Evolutionary conservation across 2,329 filamentous ascomycete genomes (phyloP), one percentile per base, ranked within the genome.

Genomic region (Penicillium capsulatum): DNA sequence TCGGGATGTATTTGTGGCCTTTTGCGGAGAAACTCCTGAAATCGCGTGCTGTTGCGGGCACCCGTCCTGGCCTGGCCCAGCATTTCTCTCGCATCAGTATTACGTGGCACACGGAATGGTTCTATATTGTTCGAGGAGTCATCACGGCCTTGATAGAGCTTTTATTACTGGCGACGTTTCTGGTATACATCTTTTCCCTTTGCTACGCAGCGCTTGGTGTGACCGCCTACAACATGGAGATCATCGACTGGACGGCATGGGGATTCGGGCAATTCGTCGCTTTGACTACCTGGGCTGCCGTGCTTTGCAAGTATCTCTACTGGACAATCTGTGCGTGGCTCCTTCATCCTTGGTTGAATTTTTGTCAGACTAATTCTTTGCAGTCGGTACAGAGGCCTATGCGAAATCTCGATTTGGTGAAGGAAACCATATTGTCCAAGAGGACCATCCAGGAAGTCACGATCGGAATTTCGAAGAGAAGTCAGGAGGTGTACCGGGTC

Each of bases 241-340:
- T 28, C 11, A 28, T 28, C 11, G 13, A 28, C 26, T 28, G 26
- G 26, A 14, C 6, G 4, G 13, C 9, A 4, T 28, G 26, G 26
- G 26, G 26, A 7, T 28, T 28, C 26, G 26, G 26, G 5, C 26
- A 28, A 14, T 14, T 28, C 10, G 13, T 28, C n/a, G 26, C 26
- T 6, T 11, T 28, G 26, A 36, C 22, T 11, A 14, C 17, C 2
- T 36, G 34, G 20, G 24, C 24, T 28, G 14, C 34, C 7, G 34
- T 36, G 4, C 7, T 36, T 7, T 17, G 24, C 34, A 36, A 36
- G 17, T 36, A 36, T 29, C 4, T 36, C 13, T 29, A 36, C 34
- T 36, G 34, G 34, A 17, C 34, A 17, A 36, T 36, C 7, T 36
- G 24, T 36, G 26, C 17, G 34, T 36, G 22, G n/a, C n/a, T n/a